Evolutionary conservation across 148 eudicot genomes (phyloP).

Genomic region (Selenicereus undatus): DNA sequence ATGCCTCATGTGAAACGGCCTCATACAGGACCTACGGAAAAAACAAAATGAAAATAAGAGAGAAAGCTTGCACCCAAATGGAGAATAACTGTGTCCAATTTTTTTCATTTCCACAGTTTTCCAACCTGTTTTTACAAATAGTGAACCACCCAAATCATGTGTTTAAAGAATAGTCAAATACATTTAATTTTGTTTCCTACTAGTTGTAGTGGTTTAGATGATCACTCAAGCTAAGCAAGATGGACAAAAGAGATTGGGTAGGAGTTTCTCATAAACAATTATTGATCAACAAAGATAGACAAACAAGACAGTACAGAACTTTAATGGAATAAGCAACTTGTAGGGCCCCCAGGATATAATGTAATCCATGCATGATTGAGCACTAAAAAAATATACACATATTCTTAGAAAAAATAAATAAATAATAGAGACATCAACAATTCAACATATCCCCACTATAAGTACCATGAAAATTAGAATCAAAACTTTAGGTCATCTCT

Average conservation of each 20-base stretch:
- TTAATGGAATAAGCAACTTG: conserved; percentile 26
- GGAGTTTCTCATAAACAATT: conserved; percentile 18
- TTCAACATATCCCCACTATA: conserved; percentile 18
- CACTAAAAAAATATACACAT: neutral
- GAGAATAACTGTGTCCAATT: no score
- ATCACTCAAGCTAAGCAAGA: conserved; percentile 29
- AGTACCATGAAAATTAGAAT: conserved; percentile 17
- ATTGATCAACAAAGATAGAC: conserved; percentile 37
- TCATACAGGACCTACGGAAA: no score
- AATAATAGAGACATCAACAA: conserved; percentile 1
- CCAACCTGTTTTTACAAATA: neutral
- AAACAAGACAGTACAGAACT: conserved; percentile 32
- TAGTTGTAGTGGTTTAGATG: conserved; percentile 31
- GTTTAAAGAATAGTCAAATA: neutral
- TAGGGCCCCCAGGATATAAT: conserved; percentile 11
- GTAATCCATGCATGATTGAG: conserved; percentile 24
- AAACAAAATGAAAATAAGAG: no score
- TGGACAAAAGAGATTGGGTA: conserved; percentile 25
- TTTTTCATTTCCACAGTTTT: no score
- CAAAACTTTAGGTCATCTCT: conserved; percentile 32
- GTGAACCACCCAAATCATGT: neutral
- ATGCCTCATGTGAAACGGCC: no score
- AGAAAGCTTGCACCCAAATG: no score
- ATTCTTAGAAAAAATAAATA: neutral
- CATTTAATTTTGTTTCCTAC: neutral